Evolutionary conservation across 78 protist genomes (phyloP).

Genomic region (Dictyostelium citrinum): DNA sequence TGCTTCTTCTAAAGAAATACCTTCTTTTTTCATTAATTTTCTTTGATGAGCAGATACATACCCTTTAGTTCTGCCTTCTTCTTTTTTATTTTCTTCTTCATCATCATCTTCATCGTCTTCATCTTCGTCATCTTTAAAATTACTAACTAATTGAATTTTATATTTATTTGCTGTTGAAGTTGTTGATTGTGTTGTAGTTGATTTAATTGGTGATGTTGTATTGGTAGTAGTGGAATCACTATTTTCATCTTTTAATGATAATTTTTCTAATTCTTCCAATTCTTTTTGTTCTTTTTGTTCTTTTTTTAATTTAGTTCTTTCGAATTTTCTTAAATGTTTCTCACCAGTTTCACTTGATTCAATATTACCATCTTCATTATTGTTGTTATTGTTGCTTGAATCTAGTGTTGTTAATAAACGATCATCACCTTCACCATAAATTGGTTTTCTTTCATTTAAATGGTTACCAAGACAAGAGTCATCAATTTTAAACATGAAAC

Average conservation of each 20-base stretch:
- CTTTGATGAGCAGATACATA: slow-evolving; percentile 28
- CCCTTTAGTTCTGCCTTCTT: slow-evolving; percentile 27
- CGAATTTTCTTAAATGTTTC: slow-evolving; percentile 56
- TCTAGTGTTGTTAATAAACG: not conserved
- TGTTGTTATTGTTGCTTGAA: not conserved
- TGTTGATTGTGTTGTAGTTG: not conserved
- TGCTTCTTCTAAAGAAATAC: slow-evolving; percentile 1
- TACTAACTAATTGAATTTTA: slow-evolving; percentile 12
- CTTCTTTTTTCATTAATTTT: slow-evolving; percentile 51
- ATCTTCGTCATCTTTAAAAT: slow-evolving; percentile 12
- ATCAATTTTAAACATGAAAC: slow-evolving; percentile 89
- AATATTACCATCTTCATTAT: not conserved
- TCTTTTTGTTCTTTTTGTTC: slow-evolving; percentile 53
- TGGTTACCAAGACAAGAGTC: slow-evolving; percentile 70
- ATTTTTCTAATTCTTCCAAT: slow-evolving; percentile 9
- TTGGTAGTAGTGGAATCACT: not conserved
- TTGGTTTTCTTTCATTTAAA: slow-evolving; percentile 53
- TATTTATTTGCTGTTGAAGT: slow-evolving; percentile 24
- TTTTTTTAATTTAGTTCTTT: slow-evolving; percentile 53
- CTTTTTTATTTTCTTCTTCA: not conserved
- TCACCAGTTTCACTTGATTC: slow-evolving; percentile 9
- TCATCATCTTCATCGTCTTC: slow-evolving; percentile 36
- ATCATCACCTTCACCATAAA: not conserved
- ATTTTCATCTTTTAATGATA: slow-evolving; percentile 25
- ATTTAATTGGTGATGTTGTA: not conserved